These are phyloP conservation scores for Rhodamnia argentea DNA, from an alignment of 345 rosid genomes.

Conservation along the genomic window DNA sequence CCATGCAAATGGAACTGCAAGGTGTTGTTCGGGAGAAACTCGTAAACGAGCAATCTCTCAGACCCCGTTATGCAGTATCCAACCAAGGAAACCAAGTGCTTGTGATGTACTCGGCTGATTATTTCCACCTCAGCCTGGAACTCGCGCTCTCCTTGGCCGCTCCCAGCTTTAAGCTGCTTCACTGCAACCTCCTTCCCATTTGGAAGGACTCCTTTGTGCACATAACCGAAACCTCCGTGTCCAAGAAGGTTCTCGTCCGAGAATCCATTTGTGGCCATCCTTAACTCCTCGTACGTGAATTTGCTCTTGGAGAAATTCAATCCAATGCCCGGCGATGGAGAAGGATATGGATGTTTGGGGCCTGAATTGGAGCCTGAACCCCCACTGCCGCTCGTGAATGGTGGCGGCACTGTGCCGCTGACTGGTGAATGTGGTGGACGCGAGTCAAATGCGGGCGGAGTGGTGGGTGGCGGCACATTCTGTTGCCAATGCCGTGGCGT, in stretches of 20 bases:
- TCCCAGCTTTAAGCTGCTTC: constrained; percentile 55
- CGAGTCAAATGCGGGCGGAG: not conserved
- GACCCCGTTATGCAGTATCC: constrained; percentile 51
- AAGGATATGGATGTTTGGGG: constrained; percentile 38
- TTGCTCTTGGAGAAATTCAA: constrained; percentile 61
- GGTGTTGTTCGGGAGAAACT: constrained; percentile 55
- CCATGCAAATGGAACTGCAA: constrained; percentile 64
- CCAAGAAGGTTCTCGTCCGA: constrained; percentile 57
- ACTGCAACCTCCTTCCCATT: constrained; percentile 56
- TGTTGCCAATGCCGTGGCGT: constrained; percentile 61
- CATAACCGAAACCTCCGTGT: constrained; percentile 68
- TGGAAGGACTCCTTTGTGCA: constrained; percentile 57
- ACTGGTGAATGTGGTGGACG: not conserved
- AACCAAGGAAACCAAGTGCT: constrained; percentile 56
- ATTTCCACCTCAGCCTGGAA: constrained; percentile 69
- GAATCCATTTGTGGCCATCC: constrained; percentile 53
- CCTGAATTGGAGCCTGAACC: constrained; percentile 59
- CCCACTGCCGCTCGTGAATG: constrained; percentile 47
- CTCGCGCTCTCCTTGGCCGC: constrained; percentile 59
- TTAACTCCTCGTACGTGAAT: constrained; percentile 48
- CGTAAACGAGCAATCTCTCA: constrained; percentile 60
- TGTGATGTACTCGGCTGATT: constrained; percentile 62
- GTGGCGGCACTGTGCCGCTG: not conserved
- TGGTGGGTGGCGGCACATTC: constrained; percentile 25
- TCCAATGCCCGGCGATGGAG: constrained; percentile 47